Evolutionary conservation across 345 rosid species (phyloP).

Genomic region (Leavenworthia alabamica): DNA sequence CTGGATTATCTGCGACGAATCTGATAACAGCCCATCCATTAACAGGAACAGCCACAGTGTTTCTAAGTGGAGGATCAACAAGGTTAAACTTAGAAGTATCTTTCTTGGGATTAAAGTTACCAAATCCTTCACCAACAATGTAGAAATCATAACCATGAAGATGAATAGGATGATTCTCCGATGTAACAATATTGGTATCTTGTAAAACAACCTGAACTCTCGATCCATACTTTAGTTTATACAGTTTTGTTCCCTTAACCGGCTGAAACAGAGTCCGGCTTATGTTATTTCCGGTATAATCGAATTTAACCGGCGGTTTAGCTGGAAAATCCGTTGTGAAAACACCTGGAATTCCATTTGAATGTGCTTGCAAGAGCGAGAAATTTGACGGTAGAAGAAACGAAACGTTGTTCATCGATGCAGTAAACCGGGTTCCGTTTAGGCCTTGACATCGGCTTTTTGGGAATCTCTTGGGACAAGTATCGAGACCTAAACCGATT

Average conservation of each 20-base stretch:
- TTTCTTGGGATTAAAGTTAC: slow-evolving; percentile 66
- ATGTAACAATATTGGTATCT: slow-evolving; percentile 68
- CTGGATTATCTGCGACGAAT: slow-evolving; percentile 95
- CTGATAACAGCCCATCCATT: slow-evolving; percentile 92
- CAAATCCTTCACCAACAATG: slow-evolving; percentile 75
- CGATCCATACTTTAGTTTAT: slow-evolving; percentile 63
- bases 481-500: slow-evolving; percentile 65
- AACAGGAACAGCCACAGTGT: slow-evolving; percentile 68
- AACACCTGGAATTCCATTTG: slow-evolving; percentile 56
- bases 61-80: slow-evolving; percentile 83
- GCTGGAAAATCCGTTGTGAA: slow-evolving; percentile 82
- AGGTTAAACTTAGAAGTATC: slow-evolving; percentile 74
- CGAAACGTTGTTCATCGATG: slow-evolving; percentile 82
- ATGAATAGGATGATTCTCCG: slow-evolving; percentile 91
- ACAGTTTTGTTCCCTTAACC: slow-evolving; percentile 52
- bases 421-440: slow-evolving; percentile 78
- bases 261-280: slow-evolving; percentile 68
- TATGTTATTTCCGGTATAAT: slow-evolving; percentile 83
- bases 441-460: slow-evolving; percentile 66
- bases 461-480: slow-evolving; percentile 49
- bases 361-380: slow-evolving; percentile 73
- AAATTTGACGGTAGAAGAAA: slow-evolving; percentile 59
- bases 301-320: slow-evolving; percentile 54
- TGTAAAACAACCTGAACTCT: slow-evolving; percentile 78
- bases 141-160: slow-evolving; percentile 94